Evolutionary conservation across 1,284 basidiomycete genomes (phyloP).

Genomic region (Microbotryum scabiosae): DNA sequence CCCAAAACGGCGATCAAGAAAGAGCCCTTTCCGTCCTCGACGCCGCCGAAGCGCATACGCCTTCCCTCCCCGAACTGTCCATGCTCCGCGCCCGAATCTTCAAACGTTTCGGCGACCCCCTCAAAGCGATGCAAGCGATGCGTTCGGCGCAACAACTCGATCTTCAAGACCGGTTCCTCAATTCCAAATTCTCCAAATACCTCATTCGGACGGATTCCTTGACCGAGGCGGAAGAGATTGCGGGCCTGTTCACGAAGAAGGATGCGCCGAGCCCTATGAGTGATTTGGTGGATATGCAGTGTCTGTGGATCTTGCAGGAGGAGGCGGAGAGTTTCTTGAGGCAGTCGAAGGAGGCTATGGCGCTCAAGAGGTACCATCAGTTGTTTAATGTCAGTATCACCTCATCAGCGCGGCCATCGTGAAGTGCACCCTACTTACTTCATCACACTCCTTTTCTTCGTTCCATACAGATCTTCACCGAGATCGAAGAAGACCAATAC

Average conservation of each 20-base stretch:
- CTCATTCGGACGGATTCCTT: slow-evolving; percentile 69
- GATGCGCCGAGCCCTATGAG: slow-evolving; percentile 65
- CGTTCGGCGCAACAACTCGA: slow-evolving; percentile 80
- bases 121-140: slow-evolving; percentile 65
- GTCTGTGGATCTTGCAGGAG: slow-evolving; percentile 76
- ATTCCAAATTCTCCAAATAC: slow-evolving; percentile 91
- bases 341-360: slow-evolving; percentile 61
- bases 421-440: background rate
- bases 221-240: slow-evolving; percentile 60
- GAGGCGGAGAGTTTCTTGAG: slow-evolving; percentile 65
- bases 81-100: slow-evolving; percentile 75
- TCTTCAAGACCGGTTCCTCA: slow-evolving; percentile 91
- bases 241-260: slow-evolving; percentile 89
- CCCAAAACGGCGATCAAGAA: slow-evolving; percentile 49
- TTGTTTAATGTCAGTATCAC: slow-evolving; percentile 55
- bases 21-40: slow-evolving; percentile 62
- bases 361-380: slow-evolving; percentile 76
- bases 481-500: slow-evolving; percentile 91
- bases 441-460: background rate
- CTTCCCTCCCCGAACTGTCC: slow-evolving; percentile 85
- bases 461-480: slow-evolving; percentile 60
- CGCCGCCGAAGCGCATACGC: slow-evolving; percentile 68
- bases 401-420: background rate
- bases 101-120: slow-evolving; percentile 75
- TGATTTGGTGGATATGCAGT: slow-evolving; percentile 96